Percentiles rank a stretch among this genome's conserved stretches.
Conservation (phyloP, 2,329 filamentous ascomycete genomes). For the Fusarium torulosum region DNA sequence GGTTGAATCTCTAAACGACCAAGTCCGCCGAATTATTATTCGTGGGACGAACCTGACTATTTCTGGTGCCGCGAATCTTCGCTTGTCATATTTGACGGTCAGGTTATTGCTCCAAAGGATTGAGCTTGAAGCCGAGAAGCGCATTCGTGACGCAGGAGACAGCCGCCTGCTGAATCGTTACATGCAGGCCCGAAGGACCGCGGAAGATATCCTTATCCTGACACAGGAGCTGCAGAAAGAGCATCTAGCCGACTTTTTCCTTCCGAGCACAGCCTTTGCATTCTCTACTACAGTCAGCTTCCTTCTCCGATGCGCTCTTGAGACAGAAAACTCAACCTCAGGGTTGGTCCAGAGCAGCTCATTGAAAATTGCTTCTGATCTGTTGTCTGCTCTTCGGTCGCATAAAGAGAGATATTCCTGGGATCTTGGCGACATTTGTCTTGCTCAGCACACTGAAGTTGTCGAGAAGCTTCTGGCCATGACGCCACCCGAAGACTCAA, state of each 20-base stretch:
- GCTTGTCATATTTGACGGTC: conserved; percentile 63
- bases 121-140: conserved; percentile 58
- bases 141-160: conserved; percentile 38
- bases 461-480: conserved; percentile 58
- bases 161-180: conserved; percentile 51
- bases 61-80: conserved; percentile 64
- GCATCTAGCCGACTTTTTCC: conserved; percentile 64
- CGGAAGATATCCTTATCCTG: conserved; percentile 63
- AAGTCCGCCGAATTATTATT: conserved; percentile 56
- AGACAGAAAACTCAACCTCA: conserved; percentile 55
- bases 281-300: conserved; percentile 65
- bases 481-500: conserved; percentile 42
- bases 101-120: conserved; percentile 62
- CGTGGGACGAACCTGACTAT: conserved; percentile 57
- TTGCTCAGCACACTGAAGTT: conserved; percentile 61
- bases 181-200: conserved; percentile 58
- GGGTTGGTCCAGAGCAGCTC: conserved; percentile 55
- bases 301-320: conserved; percentile 61
- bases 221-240: conserved; percentile 59
- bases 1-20: conserved; percentile 57
- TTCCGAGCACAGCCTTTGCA: conserved; percentile 61
- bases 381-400: conserved; percentile 55
- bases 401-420: conserved; percentile 58
- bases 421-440: conserved; percentile 65
- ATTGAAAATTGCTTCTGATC: conserved; percentile 58